These are phyloP conservation scores for Magnolia officinalis DNA, from an alignment of 164 flowering plant genomes.

Conservation along the genomic window DNA sequence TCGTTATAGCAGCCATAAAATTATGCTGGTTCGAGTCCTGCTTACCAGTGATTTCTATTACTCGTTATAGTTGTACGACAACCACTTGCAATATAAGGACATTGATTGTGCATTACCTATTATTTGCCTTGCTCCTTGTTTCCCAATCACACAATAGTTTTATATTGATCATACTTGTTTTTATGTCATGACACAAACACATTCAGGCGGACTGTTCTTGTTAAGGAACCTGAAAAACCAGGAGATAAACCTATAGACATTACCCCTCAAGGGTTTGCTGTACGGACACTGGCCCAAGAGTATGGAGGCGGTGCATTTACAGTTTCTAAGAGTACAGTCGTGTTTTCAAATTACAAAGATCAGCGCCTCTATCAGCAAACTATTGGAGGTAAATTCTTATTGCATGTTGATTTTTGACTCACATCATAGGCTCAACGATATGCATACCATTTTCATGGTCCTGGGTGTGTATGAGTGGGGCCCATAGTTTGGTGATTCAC, in stretches of 20 bases:
- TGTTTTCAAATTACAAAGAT: constrained; percentile 87
- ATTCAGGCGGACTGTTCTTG: constrained; percentile 71
- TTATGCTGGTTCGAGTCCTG: no score
- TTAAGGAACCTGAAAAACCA: constrained; percentile 47
- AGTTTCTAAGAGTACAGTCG: constrained; percentile 49
- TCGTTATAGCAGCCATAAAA: no score
- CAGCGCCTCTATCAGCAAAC: constrained; percentile 83
- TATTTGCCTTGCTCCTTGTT: neutral
- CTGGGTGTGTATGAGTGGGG: no score
- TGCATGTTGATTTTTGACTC: neutral
- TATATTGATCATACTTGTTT: neutral
- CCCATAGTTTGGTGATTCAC: no score
- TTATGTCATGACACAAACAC: neutral
- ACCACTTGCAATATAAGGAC: neutral
- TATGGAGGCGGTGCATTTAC: constrained; percentile 90
- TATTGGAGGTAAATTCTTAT: constrained; percentile 39
- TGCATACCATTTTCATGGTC: no score
- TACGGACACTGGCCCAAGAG: constrained; percentile 77
- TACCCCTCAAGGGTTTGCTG: constrained; percentile 68
- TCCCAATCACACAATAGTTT: neutral
- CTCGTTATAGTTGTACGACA: no score
- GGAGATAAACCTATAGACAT: constrained; percentile 63
- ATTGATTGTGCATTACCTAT: neutral
- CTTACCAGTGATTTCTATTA: no score
- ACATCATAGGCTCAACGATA: no score